These are phyloP conservation scores for Glomus cerebriforme DNA, from an alignment of 192 early-diverging fungal species.

Conservation along the genomic window DNA sequence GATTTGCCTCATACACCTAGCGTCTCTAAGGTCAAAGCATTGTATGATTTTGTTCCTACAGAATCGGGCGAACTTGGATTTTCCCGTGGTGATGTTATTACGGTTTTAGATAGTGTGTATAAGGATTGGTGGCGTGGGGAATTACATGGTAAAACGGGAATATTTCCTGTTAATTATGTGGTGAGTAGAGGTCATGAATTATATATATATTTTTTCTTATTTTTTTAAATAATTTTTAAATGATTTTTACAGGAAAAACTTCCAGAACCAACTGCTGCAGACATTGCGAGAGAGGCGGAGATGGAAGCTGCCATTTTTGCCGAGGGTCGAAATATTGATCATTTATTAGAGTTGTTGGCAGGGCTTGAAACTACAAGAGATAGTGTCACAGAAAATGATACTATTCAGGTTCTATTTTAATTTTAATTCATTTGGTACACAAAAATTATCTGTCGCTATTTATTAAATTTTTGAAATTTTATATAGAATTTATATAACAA, in stretches of 20 bases:
- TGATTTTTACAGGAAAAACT: constrained; percentile 54
- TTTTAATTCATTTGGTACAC: not conserved
- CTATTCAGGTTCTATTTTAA: constrained; percentile 60
- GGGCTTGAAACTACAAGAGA: constrained; percentile 79
- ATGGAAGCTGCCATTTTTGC: constrained; percentile 69
- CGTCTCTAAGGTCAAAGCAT: constrained; percentile 68
- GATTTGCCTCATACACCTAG: not conserved
- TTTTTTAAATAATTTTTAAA: not conserved
- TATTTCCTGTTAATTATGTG: constrained; percentile 98
- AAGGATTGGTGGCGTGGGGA: constrained; percentile 99
- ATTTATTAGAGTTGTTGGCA: constrained; percentile 72
- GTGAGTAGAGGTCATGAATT: constrained; percentile 39
- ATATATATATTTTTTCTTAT: not conserved
- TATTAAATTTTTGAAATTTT: not conserved
- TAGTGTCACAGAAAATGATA: constrained; percentile 86
- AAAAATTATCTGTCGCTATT: constrained; percentile 19
- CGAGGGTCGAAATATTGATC: constrained; percentile 74
- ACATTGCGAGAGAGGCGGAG: constrained; percentile 58
- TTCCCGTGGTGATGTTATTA: constrained; percentile 82
- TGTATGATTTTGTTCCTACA: constrained; percentile 91
- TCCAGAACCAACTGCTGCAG: constrained; percentile 57
- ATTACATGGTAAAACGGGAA: constrained; percentile 82
- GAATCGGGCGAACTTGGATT: constrained; percentile 93
- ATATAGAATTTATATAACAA: constrained; percentile 66
- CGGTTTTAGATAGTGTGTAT: constrained; percentile 91